Conservation (phyloP, 2,329 filamentous ascomycete species). For the Pezicula neosporulosa region DNA sequence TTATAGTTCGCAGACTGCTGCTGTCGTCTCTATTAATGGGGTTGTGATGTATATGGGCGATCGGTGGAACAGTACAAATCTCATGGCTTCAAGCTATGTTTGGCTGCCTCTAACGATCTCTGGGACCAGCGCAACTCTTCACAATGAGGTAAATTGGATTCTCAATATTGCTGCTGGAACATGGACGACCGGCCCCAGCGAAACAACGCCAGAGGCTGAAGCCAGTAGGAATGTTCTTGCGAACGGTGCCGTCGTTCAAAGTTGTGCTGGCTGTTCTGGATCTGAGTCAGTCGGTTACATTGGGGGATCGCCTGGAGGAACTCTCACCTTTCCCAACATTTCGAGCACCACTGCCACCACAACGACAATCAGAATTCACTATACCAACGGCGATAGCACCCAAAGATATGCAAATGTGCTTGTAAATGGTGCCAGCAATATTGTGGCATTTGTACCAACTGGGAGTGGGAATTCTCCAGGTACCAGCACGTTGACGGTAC, state of each 20-base stretch:
- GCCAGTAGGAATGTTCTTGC: constrained; percentile 34
- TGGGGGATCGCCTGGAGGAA: constrained; percentile 44
- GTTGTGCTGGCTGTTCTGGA: constrained; percentile 50
- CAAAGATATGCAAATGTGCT: constrained; percentile 50
- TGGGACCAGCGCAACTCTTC: constrained; percentile 47
- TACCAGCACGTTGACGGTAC: constrained; percentile 43
- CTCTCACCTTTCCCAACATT: constrained; percentile 44
- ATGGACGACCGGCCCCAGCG: constrained; percentile 39
- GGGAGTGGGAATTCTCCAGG: constrained; percentile 39
- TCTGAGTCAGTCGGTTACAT: constrained; percentile 48
- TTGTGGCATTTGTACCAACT: constrained; percentile 52
- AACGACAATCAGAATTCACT: constrained; percentile 51
- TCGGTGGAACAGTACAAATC: constrained; percentile 58
- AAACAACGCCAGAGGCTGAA: constrained; percentile 51
- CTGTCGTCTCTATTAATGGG: constrained; percentile 44
- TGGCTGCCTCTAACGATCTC: constrained; percentile 58
- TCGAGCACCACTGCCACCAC: constrained; percentile 38
- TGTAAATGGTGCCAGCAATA: constrained; percentile 50
- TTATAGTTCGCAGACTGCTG: constrained; percentile 58
- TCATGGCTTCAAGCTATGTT: constrained; percentile 58
- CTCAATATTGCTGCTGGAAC: constrained; percentile 40
- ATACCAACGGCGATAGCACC: constrained; percentile 50
- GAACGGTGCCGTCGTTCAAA: constrained; percentile 40
- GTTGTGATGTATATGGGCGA: constrained; percentile 57
- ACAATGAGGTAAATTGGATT: constrained; percentile 53